phyloP scores from a whole-genome alignment of 1,284 basidiomycete species.

The Peniophora sp. region DNA sequence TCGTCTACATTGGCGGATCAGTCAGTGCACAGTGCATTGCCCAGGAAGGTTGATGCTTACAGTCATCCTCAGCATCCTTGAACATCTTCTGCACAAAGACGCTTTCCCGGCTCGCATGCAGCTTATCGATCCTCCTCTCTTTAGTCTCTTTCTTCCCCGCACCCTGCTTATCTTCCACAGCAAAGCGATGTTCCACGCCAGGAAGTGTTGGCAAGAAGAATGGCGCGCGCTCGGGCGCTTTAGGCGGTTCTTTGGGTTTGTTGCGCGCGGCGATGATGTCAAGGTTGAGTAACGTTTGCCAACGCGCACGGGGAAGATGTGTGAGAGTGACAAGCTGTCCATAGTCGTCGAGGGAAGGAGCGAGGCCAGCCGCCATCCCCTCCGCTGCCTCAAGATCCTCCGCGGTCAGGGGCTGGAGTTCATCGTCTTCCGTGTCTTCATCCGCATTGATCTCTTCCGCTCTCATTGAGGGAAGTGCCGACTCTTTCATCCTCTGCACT shows the following conservation, averaged over 20 bases:
- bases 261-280: conserved; percentile 97
- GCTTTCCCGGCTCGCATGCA: conserved; percentile 55
- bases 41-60: conserved; percentile 38
- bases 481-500: conserved; percentile 53
- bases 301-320: conserved; percentile 84
- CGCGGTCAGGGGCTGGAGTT: conserved; percentile 1
- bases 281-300: conserved; percentile 94
- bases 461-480: conserved; percentile 68
- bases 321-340: conserved; percentile 88
- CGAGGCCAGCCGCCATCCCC: background rate
- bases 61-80: conserved; percentile 49
- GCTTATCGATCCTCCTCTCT: conserved; percentile 49
- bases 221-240: conserved; percentile 90
- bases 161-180: conserved; percentile 33
- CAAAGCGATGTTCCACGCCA: conserved; percentile 78
- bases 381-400: background rate
- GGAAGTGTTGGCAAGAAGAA: conserved; percentile 94
- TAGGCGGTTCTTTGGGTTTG: conserved; percentile 93
- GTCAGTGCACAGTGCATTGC: background rate
- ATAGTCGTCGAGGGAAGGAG: conserved; percentile 54
- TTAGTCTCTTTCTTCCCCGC: conserved; percentile 29
- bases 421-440: conserved; percentile 17
- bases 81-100: conserved; percentile 65
- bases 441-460: conserved; percentile 70
- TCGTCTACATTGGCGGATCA: conserved; percentile 48